Percentiles rank a stretch among this genome's conserved stretches.
Evolutionary conservation across 345 rosid species (phyloP).

Genomic region (Aurinia saxatilis): DNA sequence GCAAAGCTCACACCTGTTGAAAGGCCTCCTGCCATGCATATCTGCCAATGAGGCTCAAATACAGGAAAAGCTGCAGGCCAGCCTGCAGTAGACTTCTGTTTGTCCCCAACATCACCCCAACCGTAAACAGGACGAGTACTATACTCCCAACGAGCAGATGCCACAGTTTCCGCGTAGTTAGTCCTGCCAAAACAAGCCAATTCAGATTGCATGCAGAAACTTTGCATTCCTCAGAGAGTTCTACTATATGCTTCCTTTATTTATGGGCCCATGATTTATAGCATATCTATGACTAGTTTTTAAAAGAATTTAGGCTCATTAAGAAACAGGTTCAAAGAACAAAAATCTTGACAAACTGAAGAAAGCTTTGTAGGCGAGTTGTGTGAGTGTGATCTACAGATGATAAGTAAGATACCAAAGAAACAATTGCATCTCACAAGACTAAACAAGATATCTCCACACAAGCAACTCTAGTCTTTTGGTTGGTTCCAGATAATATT

Average conservation of each 20-base stretch:
- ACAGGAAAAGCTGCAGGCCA: conserved; percentile 98
- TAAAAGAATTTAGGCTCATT: background rate
- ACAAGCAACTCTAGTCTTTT: background rate
- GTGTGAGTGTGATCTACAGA: background rate
- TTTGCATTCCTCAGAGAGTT: background rate
- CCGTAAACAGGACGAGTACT: conserved; percentile 87
- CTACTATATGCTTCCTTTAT: background rate
- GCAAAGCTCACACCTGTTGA: conserved; percentile 57
- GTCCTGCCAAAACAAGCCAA: conserved; percentile 45
- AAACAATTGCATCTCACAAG: background rate
- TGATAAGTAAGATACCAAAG: background rate
- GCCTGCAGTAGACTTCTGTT: conserved; percentile 91
- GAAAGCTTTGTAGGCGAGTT: background rate
- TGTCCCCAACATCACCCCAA: conserved; percentile 80
- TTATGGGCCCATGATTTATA: background rate
- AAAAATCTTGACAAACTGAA: background rate
- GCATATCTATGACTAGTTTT: background rate
- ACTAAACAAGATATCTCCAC: background rate
- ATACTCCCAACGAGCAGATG: conserved; percentile 90
- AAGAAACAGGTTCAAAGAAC: background rate
- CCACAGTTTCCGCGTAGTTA: conserved; percentile 53
- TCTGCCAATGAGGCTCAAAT: conserved; percentile 99
- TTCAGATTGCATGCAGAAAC: background rate
- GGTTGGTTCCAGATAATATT: too few species aligned
- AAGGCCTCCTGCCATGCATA: conserved; percentile 97